Evolutionary conservation across 2,329 filamentous ascomycete genomes (phyloP).

Genomic region (Pseudogymnoascus sp.): DNA sequence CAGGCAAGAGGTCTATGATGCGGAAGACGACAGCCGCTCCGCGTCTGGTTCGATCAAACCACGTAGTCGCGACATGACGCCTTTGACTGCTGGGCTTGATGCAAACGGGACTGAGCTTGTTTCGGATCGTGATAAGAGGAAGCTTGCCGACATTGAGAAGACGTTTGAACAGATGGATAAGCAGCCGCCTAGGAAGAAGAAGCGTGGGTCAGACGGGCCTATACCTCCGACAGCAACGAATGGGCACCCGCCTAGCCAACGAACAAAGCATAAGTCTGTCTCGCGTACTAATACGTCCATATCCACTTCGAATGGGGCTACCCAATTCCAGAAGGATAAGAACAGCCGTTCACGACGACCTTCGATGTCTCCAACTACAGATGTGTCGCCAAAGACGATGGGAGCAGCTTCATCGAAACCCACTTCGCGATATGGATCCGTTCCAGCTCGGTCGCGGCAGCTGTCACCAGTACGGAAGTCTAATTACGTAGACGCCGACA

Average conservation of each 20-base stretch:
- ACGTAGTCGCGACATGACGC: conserved; percentile 57
- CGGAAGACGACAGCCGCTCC: conserved; percentile 45
- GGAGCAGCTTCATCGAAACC: conserved; percentile 17
- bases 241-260: conserved; percentile 21
- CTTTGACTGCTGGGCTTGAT: conserved; percentile 44
- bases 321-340: conserved; percentile 24
- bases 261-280: conserved; percentile 25
- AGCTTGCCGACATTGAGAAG: conserved; percentile 58
- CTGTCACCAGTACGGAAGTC: conserved; percentile 15
- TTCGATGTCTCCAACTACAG: conserved; percentile 25
- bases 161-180: conserved; percentile 54
- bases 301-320: conserved; percentile 14
- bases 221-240: conserved; percentile 14
- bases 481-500: conserved; percentile 23
- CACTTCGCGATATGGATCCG: conserved; percentile 13
- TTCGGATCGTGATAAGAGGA: conserved; percentile 59
- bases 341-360: conserved; percentile 24
- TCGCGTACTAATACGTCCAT: conserved; percentile 13
- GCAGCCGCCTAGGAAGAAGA: conserved; percentile 55
- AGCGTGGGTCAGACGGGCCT: conserved; percentile 48
- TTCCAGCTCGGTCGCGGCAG: conserved; percentile 18
- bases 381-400: conserved; percentile 21
- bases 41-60: conserved; percentile 50
- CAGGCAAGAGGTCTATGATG: conserved; percentile 42
- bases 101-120: conserved; percentile 48